Evolutionary conservation across 441 rosid species (phyloP).

Genomic region (Arabidopsis hybrid): DNA sequence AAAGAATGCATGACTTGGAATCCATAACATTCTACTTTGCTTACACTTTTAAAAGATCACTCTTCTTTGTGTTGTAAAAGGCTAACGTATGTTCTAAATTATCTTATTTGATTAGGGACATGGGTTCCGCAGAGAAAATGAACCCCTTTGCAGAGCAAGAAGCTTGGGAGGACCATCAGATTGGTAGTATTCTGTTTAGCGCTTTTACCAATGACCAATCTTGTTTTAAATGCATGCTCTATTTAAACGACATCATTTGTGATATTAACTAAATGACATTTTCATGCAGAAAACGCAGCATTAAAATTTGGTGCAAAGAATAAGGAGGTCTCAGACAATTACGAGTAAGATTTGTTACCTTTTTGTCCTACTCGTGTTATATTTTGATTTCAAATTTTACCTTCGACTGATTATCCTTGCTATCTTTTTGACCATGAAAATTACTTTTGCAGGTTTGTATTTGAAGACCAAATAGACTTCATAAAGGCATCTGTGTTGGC

Average conservation of each 20-base stretch:
- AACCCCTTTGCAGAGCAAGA: constrained; percentile 98
- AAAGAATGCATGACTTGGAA: constrained; percentile 18
- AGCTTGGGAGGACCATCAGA: constrained; percentile 99
- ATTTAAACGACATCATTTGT: constrained; percentile 19
- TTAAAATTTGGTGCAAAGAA: constrained; percentile 85
- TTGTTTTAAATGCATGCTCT: constrained; percentile 3
- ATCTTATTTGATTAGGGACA: constrained; percentile 54
- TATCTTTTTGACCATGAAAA: neutral
- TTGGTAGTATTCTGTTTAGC: constrained; percentile 57
- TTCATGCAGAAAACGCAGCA: constrained; percentile 73
- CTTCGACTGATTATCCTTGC: neutral
- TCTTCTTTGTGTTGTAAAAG: constrained; percentile 16
- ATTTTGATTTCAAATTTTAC: neutral
- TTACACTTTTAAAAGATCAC: constrained; percentile 12
- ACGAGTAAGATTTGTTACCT: constrained; percentile 56
- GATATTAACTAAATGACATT: constrained; percentile 9
- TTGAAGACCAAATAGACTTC: constrained; percentile 89
- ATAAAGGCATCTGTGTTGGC: constrained; percentile 77
- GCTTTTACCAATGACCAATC: constrained; percentile 2
- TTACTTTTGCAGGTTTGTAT: constrained; percentile 63
- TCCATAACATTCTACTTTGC: constrained; percentile 18
- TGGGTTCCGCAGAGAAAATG: constrained; percentile 79
- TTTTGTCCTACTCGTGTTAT: neutral
- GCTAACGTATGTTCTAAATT: constrained; percentile 16
- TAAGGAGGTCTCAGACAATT: constrained; percentile 69